Conservation (phyloP, 192 early-diverging fungal species). For the Spizellomyces sp. region DNA sequence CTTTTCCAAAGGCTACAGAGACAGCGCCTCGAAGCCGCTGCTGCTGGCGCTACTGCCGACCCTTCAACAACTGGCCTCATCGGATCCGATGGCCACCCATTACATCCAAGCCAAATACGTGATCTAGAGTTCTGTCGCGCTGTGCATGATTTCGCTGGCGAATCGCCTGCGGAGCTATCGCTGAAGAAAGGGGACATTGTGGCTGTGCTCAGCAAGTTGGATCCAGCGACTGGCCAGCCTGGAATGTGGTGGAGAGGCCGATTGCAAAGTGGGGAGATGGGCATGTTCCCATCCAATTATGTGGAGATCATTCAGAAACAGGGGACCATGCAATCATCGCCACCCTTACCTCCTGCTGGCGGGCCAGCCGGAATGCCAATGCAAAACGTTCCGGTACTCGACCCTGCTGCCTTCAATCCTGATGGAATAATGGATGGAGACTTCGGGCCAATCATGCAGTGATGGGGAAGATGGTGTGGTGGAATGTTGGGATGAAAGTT, state of each 20-base stretch:
- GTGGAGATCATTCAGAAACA: conserved; percentile 84
- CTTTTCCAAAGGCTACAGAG: conserved; percentile 75
- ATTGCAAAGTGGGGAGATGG: conserved; percentile 77
- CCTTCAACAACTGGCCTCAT: not conserved
- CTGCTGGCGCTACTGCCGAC: not conserved
- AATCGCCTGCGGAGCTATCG: conserved; percentile 78
- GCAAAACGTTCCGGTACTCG: no score
- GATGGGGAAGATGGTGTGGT: no score
- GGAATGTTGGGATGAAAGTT: no score
- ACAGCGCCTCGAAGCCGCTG: conserved; percentile 41
- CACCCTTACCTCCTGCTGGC: not conserved
- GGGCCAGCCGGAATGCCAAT: no score
- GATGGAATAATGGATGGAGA: no score
- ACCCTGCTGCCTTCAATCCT: no score
- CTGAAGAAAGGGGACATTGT: conserved; percentile 87
- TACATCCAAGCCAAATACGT: conserved; percentile 42
- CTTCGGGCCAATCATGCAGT: no score
- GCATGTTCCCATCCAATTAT: conserved; percentile 90
- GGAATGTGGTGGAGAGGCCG: conserved; percentile 93
- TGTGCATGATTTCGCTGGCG: conserved; percentile 76
- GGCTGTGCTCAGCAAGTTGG: conserved; percentile 82
- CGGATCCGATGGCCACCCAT: conserved; percentile 30
- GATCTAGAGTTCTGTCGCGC: conserved; percentile 88
- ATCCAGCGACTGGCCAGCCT: conserved; percentile 70
- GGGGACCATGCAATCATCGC: not conserved